Evolutionary conservation across 257 asterid species (phyloP).

Genomic region (Fraxinus cuspidata): DNA sequence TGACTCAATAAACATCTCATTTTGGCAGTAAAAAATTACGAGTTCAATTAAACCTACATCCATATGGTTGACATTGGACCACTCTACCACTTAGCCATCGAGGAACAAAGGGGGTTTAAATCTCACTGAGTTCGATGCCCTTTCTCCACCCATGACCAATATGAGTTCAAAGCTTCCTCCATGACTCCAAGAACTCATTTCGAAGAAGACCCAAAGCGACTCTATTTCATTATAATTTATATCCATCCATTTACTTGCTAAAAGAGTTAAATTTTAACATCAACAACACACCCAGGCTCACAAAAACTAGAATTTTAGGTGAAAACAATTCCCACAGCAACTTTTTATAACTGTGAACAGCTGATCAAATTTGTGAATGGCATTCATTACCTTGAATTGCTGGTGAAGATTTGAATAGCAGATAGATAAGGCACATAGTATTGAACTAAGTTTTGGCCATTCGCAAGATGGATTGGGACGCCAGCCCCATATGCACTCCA

Average conservation of each 20-base stretch:
- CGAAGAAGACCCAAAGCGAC: neutral
- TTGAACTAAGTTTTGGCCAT: slow-evolving; percentile 69
- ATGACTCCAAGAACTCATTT: neutral
- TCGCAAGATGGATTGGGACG: slow-evolving; percentile 67
- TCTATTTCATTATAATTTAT: neutral
- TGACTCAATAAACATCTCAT: neutral
- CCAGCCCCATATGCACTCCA: slow-evolving; percentile 98
- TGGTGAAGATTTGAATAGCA: slow-evolving; percentile 91
- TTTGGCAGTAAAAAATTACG: neutral
- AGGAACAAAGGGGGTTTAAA: neutral
- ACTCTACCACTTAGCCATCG: neutral
- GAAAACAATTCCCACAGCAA: neutral
- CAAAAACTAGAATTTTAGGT: neutral
- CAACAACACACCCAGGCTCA: neutral
- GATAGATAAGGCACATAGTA: slow-evolving; percentile 95
- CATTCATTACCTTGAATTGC: slow-evolving; percentile 64
- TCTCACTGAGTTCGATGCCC: neutral
- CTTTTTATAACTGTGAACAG: neutral
- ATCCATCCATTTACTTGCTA: neutral
- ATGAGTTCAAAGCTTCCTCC: too few species aligned
- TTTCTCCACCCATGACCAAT: neutral
- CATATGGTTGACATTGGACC: neutral
- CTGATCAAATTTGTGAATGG: neutral
- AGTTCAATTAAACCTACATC: neutral
- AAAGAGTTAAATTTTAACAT: neutral